Conservation (phyloP, 805 yeast species). For the Myxozyma kluyveri region DNA sequence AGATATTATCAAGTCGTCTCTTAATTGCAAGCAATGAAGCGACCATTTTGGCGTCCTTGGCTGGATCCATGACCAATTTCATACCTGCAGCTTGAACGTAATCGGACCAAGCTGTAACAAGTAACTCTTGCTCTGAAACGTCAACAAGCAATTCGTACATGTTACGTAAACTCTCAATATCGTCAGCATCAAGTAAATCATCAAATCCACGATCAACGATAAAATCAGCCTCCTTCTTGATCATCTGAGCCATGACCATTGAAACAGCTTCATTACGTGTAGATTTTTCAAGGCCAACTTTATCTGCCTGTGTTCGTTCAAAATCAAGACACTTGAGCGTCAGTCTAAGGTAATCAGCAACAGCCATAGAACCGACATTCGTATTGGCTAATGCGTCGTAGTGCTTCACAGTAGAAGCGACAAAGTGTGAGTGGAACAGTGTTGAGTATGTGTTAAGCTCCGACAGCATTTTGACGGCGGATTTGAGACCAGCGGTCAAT, state of each 20-base stretch:
- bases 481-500: not conserved
- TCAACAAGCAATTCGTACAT: constrained; percentile 14
- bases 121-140: constrained; percentile 3
- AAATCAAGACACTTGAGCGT: constrained; percentile 5
- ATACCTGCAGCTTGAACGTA: constrained; percentile 23
- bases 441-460: constrained; percentile 15
- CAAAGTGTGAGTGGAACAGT: constrained; percentile 16
- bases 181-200: constrained; percentile 11
- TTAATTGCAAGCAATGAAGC: constrained; percentile 21
- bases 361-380: constrained; percentile 4
- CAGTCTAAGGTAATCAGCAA: constrained; percentile 18
- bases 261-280: constrained; percentile 16
- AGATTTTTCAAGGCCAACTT: constrained; percentile 9
- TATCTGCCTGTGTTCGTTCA: constrained; percentile 18
- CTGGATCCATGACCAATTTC: constrained; percentile 23
- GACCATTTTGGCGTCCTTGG: constrained; percentile 27
- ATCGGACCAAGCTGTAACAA: constrained; percentile 19
- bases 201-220: constrained; percentile 22
- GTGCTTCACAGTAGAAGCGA: constrained; percentile 14
- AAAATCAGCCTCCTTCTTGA: constrained; percentile 2
- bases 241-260: constrained; percentile 10
- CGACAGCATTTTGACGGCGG: constrained; percentile 16
- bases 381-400: constrained; percentile 12
- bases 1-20: constrained; percentile 17
- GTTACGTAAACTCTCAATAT: constrained; percentile 4